phyloP scores from a whole-genome alignment of 495 filamentous ascomycete species.

The Penicillium paxilli region DNA sequence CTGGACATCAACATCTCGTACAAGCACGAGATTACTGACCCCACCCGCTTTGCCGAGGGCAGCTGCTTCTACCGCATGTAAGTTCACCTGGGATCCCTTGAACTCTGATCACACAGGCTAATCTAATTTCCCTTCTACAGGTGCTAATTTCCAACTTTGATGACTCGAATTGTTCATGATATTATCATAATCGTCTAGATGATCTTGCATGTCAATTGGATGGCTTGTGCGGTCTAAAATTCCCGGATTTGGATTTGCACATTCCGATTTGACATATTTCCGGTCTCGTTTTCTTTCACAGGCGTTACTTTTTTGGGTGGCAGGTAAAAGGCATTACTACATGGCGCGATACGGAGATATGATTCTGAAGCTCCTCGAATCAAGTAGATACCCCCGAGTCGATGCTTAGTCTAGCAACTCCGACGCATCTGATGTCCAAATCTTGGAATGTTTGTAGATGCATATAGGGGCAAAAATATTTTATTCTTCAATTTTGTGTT shows the following conservation, averaged over 20 bases:
- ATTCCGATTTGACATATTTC: constrained; percentile 22
- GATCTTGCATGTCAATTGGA: constrained; percentile 22
- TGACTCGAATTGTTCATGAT: constrained; percentile 11
- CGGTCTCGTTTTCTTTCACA: constrained; percentile 25
- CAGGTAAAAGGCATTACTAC: constrained; percentile 45
- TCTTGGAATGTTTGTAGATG: constrained; percentile 1
- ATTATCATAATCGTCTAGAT: constrained; percentile 17
- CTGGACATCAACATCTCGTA: constrained; percentile 90
- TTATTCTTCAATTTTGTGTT: too few species aligned
- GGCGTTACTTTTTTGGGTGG: constrained; percentile 42
- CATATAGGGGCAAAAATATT: neutral
- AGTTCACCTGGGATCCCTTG: constrained; percentile 12
- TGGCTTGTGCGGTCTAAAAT: constrained; percentile 35
- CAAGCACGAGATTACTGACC: constrained; percentile 72
- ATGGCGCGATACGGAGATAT: constrained; percentile 51
- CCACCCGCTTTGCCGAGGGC: constrained; percentile 65
- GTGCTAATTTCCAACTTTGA: constrained; percentile 40
- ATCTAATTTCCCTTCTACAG: constrained; percentile 29
- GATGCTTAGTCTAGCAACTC: constrained; percentile 51
- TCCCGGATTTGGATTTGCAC: constrained; percentile 25
- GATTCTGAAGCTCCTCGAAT: constrained; percentile 51
- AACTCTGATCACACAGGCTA: constrained; percentile 15
- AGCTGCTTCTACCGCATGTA: constrained; percentile 88
- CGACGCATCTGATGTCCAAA: constrained; percentile 33
- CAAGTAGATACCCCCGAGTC: constrained; percentile 54